Conservation (phyloP, 78 protist genomes). For the Dictyostelium firmibasis region DNA sequence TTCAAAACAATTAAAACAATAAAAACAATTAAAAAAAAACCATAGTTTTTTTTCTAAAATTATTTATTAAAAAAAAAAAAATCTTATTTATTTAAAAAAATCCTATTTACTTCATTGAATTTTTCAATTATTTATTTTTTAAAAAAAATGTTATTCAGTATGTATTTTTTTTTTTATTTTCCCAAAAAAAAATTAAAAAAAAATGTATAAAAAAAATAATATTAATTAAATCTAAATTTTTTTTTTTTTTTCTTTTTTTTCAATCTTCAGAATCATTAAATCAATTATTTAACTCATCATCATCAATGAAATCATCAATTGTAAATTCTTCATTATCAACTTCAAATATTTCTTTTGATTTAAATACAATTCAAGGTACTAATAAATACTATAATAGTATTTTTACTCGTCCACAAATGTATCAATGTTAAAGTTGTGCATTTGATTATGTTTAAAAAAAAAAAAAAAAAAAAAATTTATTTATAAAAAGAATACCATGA, state of each 20-base stretch:
- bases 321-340: not conserved
- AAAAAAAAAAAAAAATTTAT: not conserved
- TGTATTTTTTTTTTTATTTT: not conserved
- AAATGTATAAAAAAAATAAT: too few relatives aligned
- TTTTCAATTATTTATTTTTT: not conserved
- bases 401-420: not conserved
- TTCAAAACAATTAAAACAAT: not conserved
- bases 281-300: not conserved
- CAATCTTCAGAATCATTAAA: not conserved
- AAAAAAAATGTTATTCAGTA: not conserved
- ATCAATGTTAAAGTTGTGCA: conserved; percentile 7
- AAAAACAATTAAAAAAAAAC: not conserved
- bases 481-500: too few relatives aligned
- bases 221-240: not conserved
- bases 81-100: not conserved
- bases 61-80: not conserved
- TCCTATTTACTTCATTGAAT: too few relatives aligned
- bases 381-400: not conserved
- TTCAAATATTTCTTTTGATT: not conserved
- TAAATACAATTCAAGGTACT: not conserved
- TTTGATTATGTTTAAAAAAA: too few relatives aligned
- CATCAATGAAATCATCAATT: not conserved
- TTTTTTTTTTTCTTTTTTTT: not conserved
- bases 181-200: not conserved
- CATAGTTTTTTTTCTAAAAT: not conserved